Evolutionary conservation across 257 asterid genomes (phyloP), one percentile per base, ranked within the genome.

Genomic region (Solanum ossicruentum): DNA sequence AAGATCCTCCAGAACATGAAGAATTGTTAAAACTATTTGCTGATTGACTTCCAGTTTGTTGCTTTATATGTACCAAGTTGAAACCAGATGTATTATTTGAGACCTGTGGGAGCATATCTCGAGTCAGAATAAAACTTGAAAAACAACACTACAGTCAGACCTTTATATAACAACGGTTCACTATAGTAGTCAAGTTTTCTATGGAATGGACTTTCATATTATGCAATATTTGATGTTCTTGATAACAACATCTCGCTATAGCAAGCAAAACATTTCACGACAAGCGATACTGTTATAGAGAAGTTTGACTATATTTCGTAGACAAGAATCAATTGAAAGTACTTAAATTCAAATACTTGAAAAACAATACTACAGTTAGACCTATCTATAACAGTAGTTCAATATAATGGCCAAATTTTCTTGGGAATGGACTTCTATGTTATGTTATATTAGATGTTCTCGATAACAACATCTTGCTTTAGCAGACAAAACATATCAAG

Each of bases 11-110:
- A 57, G 88, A 52, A 12, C 92, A 87, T 67, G 83, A 83, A 51
- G 91, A 87, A 63, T 52, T 77, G 58, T 77, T 77, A 51, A 26
- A 28, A 52, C 12, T 78, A 80, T 81, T 87, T 21, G 81, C 23
- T 2, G 92, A 77, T 80, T 86, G 84, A 84, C 88, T 85, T 81
- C 84, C 88, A 10, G 86, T 61, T 21, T 89, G 75, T 18, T 89
- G 91, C 73, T 85, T 92, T 47, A 65, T 41, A 71, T 86, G 86
- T 63, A 83, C 84, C 32, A 88, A 43, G 21, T 91, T 87, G 49
- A 92, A 81, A 80, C 90, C 85, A 80, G 88, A 89, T 43, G 81
- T 73, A 86, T 91, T 88, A 32, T 87, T 87, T 8, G 92, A 85
- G 28, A 84, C 88, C 95, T 91, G 89, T 41, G 45, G 63, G 58